Evolutionary conservation across 2,329 filamentous ascomycete genomes (phyloP).

Genomic region (Pseudocercospora ulei): DNA sequence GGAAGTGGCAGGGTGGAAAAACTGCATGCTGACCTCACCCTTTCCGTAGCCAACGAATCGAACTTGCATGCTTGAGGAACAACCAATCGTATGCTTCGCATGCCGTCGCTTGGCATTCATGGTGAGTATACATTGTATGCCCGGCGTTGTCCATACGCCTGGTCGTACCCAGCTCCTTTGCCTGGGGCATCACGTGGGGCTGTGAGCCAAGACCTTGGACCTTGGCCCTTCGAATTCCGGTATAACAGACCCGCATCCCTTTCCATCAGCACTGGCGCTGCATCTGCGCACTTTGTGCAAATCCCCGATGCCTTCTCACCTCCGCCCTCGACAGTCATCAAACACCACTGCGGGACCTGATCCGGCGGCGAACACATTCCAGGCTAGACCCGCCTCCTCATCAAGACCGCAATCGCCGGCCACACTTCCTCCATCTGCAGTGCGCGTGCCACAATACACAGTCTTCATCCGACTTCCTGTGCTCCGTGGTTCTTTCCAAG

Average conservation of each 20-base stretch:
- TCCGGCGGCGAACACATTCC: neutral
- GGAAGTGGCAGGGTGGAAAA: constrained; percentile 11
- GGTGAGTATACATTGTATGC: too few species aligned
- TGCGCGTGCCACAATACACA: constrained; percentile 45
- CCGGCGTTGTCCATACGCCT: neutral
- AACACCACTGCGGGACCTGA: constrained; percentile 18
- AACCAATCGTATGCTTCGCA: neutral
- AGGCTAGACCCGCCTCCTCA: constrained; percentile 12
- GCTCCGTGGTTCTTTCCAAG: constrained; percentile 73
- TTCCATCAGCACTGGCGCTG: constrained; percentile 11
- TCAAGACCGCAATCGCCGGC: constrained; percentile 18
- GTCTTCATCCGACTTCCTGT: constrained; percentile 87
- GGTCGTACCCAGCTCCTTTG: neutral
- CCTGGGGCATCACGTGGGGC: constrained; percentile 6
- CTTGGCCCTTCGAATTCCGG: constrained; percentile 2
- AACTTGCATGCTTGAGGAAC: constrained; percentile 23
- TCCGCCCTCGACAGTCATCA: constrained; percentile 24
- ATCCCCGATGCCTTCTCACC: constrained; percentile 12
- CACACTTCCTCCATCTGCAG: constrained; percentile 7
- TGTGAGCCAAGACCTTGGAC: constrained; percentile 3
- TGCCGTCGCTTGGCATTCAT: neutral
- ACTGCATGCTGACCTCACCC: constrained; percentile 16
- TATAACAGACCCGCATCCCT: constrained; percentile 8
- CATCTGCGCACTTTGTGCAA: neutral
- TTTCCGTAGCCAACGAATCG: constrained; percentile 26